Percentiles rank a stretch among this genome's conserved stretches.
Evolutionary conservation across 2,329 filamentous ascomycete genomes (phyloP).

Genomic region (Verruconis gallopava): DNA sequence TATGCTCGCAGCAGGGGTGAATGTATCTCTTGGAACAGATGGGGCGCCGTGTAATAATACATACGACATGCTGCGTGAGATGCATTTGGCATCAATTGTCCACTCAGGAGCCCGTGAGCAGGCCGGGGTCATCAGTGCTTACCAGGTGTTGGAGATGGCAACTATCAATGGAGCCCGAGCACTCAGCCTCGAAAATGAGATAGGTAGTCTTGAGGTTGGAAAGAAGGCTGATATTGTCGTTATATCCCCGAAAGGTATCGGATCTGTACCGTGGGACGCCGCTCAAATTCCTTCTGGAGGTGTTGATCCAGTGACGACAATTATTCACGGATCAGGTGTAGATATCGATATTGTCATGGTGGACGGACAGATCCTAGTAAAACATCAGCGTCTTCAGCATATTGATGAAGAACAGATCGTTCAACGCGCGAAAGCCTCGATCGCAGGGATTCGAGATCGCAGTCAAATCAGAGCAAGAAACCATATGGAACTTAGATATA

Average conservation of each 20-base stretch:
- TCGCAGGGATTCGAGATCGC: not conserved
- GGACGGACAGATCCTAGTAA: constrained; percentile 29
- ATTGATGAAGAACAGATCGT: constrained; percentile 31
- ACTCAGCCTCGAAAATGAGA: constrained; percentile 26
- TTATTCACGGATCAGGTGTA: constrained; percentile 27
- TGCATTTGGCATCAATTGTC: constrained; percentile 38
- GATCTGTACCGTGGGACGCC: not conserved
- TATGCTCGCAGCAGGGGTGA: constrained; percentile 31
- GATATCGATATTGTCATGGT: constrained; percentile 34
- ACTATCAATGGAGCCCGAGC: constrained; percentile 39
- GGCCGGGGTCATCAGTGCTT: constrained; percentile 30
- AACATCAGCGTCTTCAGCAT: constrained; percentile 22
- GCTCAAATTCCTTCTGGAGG: not conserved
- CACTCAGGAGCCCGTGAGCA: constrained; percentile 27
- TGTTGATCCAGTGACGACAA: constrained; percentile 25
- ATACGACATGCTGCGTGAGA: constrained; percentile 26
- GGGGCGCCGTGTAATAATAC: constrained; percentile 23
- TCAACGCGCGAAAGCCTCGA: constrained; percentile 19
- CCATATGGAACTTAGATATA: too few relatives aligned
- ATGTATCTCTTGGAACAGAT: constrained; percentile 38
- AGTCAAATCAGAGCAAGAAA: too few relatives aligned
- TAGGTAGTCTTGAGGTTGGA: constrained; percentile 29
- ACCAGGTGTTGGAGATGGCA: constrained; percentile 37
- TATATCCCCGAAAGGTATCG: constrained; percentile 16
- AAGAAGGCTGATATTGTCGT: constrained; percentile 34